Base-by-base conservation (phyloP, 2,329 filamentous ascomycete genomes). In the Phialemonium atrogriseum region DNA sequence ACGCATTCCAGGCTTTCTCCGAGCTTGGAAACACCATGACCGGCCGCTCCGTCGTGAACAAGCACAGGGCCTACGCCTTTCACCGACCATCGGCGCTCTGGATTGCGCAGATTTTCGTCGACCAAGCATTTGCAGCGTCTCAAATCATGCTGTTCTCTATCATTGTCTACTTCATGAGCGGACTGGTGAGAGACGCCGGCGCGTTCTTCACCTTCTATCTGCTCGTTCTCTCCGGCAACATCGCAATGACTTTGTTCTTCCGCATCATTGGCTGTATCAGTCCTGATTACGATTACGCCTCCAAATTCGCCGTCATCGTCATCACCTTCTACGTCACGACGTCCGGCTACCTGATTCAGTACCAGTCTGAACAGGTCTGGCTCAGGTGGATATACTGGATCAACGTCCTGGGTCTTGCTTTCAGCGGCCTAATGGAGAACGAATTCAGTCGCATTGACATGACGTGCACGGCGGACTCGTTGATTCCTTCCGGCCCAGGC, bases 321-420 rank as follows among this genome's bases (percentile, higher is more conserved):
- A 86, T 94, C 41, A 88, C 83, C 0, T 59, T 88, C n/a, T 85
- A 88, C 45, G 75, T 91, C 16, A 64, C 86, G 13, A 91, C 84
- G 0, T 81, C 78, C 1, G 86, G 86, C 4, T 94, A 91, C 55
- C 60, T 93, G 24, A 89, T 94, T 37, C 84, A 87, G 51, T 87
- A 83, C 51, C 71, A 80, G 30, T 73, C 65, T 3, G 73, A 84
- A 79, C 53, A 88, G 5, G 66, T 80, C 12, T 91, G 84, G 84
- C 77, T 89, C 38, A 84, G 77, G 58, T 89, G 79, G 83, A 79
- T 89, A 37, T 86, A 78, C 60, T 88, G 77, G 63, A 62, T 87
- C 53, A 86, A 87, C 38, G 68, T 78, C 0, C 61, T 88, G 0
- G 84, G 83, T 27, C 67, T 91, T 3, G 74, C 77, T 0, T 93